Percentiles rank a stretch among this genome's conserved stretches.
phyloP scores from a whole-genome alignment of 495 filamentous ascomycete species.

The Talaromyces proteolyticus region DNA sequence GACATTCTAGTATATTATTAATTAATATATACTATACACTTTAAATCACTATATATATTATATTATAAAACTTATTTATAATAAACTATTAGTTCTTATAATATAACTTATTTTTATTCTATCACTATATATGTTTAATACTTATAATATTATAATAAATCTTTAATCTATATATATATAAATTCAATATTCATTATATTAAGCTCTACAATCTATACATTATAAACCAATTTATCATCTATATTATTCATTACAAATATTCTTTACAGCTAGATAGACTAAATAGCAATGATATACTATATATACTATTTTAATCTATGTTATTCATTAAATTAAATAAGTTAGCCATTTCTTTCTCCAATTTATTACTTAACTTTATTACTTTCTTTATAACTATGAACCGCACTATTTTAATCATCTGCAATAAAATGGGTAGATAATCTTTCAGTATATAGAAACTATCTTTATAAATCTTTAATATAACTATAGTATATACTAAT shows the following conservation, averaged over 20 bases:
- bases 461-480: too few relatives aligned
- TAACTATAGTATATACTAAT: too few relatives aligned
- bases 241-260: slow-evolving; percentile 1
- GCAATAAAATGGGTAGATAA: too few relatives aligned
- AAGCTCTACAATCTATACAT: slow-evolving; percentile 5
- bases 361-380: too few relatives aligned
- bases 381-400: too few relatives aligned
- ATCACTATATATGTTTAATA: slow-evolving; percentile 6
- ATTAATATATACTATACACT: neutral
- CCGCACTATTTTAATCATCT: too few relatives aligned
- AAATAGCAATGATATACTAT: too few relatives aligned
- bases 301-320: too few relatives aligned
- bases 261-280: too few relatives aligned
- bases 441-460: too few relatives aligned
- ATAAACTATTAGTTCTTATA: slow-evolving; percentile 10
- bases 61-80: slow-evolving; percentile 7
- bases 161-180: slow-evolving; percentile 21
- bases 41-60: slow-evolving; percentile 1
- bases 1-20: neutral
- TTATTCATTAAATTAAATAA: too few relatives aligned
- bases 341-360: too few relatives aligned
- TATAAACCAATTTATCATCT: slow-evolving; percentile 8
- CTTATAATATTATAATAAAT: slow-evolving; percentile 21
- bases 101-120: slow-evolving; percentile 2
- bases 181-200: slow-evolving; percentile 18